Conservation (phyloP, 192 early-diverging fungal genomes). For the Backusella luteola region DNA sequence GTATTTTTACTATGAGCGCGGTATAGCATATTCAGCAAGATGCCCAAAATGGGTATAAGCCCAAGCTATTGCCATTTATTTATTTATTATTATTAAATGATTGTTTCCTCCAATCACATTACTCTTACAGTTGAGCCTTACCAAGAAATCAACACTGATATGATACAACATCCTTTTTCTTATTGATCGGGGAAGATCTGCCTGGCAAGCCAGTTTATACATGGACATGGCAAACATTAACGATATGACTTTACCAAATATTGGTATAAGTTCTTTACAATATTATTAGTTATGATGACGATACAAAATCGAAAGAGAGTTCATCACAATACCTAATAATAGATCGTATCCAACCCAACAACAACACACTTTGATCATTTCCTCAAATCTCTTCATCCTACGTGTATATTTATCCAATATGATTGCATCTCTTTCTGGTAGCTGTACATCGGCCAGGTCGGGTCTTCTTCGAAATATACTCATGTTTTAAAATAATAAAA, state of each 20-base stretch:
- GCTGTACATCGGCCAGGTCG: slow-evolving; percentile 3
- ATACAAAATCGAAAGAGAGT: too few relatives aligned
- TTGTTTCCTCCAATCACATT: not conserved
- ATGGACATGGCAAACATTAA: slow-evolving; percentile 22
- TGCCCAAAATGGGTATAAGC: slow-evolving; percentile 29
- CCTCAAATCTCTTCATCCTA: slow-evolving; percentile 25
- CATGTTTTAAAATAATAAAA: not conserved
- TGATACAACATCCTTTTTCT: slow-evolving; percentile 27
- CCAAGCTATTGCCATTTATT: slow-evolving; percentile 24
- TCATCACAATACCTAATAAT: slow-evolving; percentile 2
- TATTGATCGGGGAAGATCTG: slow-evolving; percentile 15
- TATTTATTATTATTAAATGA: not conserved
- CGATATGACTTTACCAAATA: slow-evolving; percentile 29
- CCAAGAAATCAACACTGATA: slow-evolving; percentile 29
- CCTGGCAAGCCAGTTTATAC: slow-evolving; percentile 26
- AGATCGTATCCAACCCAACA: slow-evolving; percentile 37
- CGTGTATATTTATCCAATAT: slow-evolving; percentile 22
- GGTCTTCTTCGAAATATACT: not conserved
- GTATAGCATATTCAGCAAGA: slow-evolving; percentile 28
- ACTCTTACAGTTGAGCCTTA: not conserved
- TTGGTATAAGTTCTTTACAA: slow-evolving; percentile 24
- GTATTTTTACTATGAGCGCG: slow-evolving; percentile 22
- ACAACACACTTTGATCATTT: slow-evolving; percentile 33
- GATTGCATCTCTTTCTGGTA: slow-evolving; percentile 13
- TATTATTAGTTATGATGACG: not conserved